These are phyloP conservation scores for Boletus rubropictus DNA, from an alignment of 768 basidiomycete genomes.

Conservation along the genomic window DNA sequence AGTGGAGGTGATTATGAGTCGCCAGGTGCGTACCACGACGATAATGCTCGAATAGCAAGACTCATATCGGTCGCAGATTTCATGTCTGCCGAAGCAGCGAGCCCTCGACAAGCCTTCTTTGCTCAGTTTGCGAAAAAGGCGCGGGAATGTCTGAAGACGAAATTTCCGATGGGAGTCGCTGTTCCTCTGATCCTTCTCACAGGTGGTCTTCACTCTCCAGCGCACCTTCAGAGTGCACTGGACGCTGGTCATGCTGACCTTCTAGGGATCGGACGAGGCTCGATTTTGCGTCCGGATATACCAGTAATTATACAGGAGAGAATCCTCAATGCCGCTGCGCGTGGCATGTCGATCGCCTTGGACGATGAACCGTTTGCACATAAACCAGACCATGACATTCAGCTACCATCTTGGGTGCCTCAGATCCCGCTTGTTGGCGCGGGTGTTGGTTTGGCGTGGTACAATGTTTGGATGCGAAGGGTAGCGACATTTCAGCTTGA, in stretches of 20 bases:
- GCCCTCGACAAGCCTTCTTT: conserved; percentile 66
- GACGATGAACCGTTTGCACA: conserved; percentile 32
- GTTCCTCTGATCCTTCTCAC: conserved; percentile 71
- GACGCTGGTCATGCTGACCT: conserved; percentile 57
- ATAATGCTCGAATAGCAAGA: not conserved
- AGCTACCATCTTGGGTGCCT: conserved; percentile 30
- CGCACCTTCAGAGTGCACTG: conserved; percentile 51
- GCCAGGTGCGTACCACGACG: conserved; percentile 43
- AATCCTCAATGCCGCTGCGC: not conserved
- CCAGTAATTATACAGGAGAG: conserved; percentile 37
- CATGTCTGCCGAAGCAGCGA: conserved; percentile 24
- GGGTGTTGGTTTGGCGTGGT: conserved; percentile 61
- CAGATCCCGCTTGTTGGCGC: conserved; percentile 62
- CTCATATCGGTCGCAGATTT: conserved; percentile 37
- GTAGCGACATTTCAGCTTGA: conserved; percentile 32
- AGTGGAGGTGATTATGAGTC: conserved; percentile 84
- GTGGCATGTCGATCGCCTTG: conserved; percentile 13
- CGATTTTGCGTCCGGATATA: conserved; percentile 57
- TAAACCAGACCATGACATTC: conserved; percentile 32
- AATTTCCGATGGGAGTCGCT: conserved; percentile 19
- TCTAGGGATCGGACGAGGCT: conserved; percentile 67
- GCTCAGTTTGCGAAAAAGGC: conserved; percentile 57
- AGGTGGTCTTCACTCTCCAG: conserved; percentile 65
- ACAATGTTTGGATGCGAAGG: conserved; percentile 51
- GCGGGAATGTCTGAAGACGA: conserved; percentile 38